phyloP scores from a whole-genome alignment of 2,329 filamentous ascomycete species.

The Cladosporium sp. region DNA sequence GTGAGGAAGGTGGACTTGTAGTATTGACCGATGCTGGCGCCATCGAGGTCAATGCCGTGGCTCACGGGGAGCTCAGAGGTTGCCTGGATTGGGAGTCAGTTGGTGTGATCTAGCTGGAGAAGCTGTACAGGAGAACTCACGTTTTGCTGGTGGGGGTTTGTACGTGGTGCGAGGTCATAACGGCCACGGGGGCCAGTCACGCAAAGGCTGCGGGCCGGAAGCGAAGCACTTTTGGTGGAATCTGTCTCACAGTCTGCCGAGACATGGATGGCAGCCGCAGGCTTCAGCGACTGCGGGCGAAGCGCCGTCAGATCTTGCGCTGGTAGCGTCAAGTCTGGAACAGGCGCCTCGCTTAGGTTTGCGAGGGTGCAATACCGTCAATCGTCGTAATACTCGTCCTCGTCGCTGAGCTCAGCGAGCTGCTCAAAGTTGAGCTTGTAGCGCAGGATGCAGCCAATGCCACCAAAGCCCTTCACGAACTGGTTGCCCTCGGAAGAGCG shows the following conservation, averaged over 20 bases:
- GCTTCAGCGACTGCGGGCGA: constrained; percentile 28
- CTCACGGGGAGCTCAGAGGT: neutral
- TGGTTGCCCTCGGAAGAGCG: constrained; percentile 97
- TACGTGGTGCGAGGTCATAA: neutral
- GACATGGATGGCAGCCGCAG: constrained; percentile 26
- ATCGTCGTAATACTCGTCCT: constrained; percentile 75
- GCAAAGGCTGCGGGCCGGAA: constrained; percentile 3
- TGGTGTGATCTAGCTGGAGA: neutral
- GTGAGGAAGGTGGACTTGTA: neutral
- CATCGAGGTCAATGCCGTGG: neutral
- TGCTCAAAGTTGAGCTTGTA: constrained; percentile 99
- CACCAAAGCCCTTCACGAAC: constrained; percentile 99
- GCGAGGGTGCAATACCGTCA: constrained; percentile 68
- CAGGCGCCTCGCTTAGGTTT: constrained; percentile 70
- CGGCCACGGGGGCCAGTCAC: constrained; percentile 11
- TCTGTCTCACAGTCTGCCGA: constrained; percentile 22
- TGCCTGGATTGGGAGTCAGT: constrained; percentile 1
- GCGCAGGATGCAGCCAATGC: constrained; percentile 91
- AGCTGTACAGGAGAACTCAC: neutral
- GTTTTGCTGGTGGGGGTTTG: constrained; percentile 1
- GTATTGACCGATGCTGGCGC: neutral
- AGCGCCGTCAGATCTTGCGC: constrained; percentile 50
- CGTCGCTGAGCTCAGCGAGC: constrained; percentile 80
- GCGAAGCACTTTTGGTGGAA: neutral
- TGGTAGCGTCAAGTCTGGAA: constrained; percentile 52